A percentile compares a stretch with the other conserved stretches of the same genome.
Evolutionary conservation across 148 eudicot species (phyloP).

Genomic region (Silene conica): DNA sequence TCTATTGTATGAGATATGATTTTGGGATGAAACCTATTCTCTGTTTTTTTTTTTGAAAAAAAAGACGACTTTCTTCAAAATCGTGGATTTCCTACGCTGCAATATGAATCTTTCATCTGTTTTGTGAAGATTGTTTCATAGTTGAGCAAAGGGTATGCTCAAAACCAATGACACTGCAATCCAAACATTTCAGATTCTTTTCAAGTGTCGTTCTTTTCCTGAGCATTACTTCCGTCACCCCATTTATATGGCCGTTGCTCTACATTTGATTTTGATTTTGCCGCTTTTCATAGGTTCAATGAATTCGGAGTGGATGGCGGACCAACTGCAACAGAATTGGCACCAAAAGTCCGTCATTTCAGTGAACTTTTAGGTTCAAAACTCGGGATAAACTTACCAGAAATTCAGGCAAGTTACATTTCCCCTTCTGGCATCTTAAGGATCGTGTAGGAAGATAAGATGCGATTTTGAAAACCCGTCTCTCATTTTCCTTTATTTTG

Average conservation of each 20-base stretch:
- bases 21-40: too few species aligned
- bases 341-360: slow-evolving; percentile 43
- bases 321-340: slow-evolving; percentile 54
- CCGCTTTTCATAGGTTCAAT: slow-evolving; percentile 44
- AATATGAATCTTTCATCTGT: background rate
- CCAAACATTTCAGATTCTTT: too few species aligned
- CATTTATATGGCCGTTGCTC: too few species aligned
- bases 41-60: too few species aligned
- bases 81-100: background rate
- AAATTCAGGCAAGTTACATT: slow-evolving; percentile 41
- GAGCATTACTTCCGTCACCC: too few species aligned
- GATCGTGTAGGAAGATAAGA: background rate
- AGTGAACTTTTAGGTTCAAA: slow-evolving; percentile 37
- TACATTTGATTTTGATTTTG: background rate
- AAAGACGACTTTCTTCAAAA: background rate
- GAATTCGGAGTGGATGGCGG: slow-evolving; percentile 81
- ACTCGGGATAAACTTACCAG: slow-evolving; percentile 39
- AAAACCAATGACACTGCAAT: background rate
- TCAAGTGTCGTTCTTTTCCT: too few species aligned
- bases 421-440: background rate
- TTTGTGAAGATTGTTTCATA: background rate
- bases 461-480: background rate
- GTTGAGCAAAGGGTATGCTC: background rate
- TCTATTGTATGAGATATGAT: too few species aligned
- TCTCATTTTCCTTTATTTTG: background rate